Percentiles rank a stretch among this genome's conserved stretches.
These are phyloP conservation scores for Santalum album DNA, from an alignment of 164 flowering plant genomes.

Conservation along the genomic window DNA sequence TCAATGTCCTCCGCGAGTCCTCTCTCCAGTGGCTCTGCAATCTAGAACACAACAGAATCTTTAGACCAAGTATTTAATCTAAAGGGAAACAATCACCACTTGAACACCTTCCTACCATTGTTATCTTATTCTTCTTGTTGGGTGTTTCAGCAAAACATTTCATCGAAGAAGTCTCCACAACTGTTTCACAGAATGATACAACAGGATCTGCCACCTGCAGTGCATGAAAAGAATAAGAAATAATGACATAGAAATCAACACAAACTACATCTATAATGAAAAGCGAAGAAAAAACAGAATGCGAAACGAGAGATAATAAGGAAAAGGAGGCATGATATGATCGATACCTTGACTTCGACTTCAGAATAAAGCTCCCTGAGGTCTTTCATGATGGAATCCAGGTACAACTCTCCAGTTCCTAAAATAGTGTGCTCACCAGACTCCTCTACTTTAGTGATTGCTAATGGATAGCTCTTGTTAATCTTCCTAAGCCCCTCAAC, in stretches of 20 bases:
- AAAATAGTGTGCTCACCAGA: conserved; percentile 98
- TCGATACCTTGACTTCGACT: conserved; percentile 89
- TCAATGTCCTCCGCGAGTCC: conserved; percentile 98
- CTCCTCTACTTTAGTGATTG: conserved; percentile 96
- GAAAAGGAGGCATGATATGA: background rate
- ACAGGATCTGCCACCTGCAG: conserved; percentile 98
- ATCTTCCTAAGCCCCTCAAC: conserved; percentile 98
- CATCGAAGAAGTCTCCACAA: conserved; percentile 97
- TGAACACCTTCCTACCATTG: conserved; percentile 53
- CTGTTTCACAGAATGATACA: conserved; percentile 98
- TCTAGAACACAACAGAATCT: conserved; percentile 25
- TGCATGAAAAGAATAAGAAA: conserved; percentile 1
- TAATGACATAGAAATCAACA: background rate
- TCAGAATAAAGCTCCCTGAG: conserved; percentile 98
- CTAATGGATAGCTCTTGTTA: conserved; percentile 94
- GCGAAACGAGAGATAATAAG: too few species aligned
- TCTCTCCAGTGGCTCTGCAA: conserved; percentile 95
- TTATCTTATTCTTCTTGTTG: conserved; percentile 91
- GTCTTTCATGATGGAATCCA: conserved; percentile 98
- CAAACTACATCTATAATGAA: background rate
- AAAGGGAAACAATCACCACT: background rate
- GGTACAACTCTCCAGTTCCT: conserved; percentile 93
- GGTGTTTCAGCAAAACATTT: conserved; percentile 99
- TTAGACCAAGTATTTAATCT: background rate
- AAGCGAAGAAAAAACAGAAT: background rate